Evolutionary conservation across 140 eudicot genomes (phyloP), one percentile per base, ranked within the genome.

Genomic region (Eryngium alpinum): DNA sequence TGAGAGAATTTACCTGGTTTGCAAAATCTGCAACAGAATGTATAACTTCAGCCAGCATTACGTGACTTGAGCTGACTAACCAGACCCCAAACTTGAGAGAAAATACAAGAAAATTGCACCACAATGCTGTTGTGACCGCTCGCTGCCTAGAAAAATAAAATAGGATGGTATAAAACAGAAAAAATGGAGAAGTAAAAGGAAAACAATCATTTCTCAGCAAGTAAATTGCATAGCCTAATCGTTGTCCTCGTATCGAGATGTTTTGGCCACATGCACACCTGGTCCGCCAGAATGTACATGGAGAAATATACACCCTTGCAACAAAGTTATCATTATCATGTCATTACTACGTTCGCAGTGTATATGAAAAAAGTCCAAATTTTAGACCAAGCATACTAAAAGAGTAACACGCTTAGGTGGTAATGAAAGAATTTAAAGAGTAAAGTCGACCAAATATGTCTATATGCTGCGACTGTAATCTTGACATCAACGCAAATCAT

Each of bases 11-110:
- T 65, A 92, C 99, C 99, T 95, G 99, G 87, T 95, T 95, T 43
- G 99, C 97, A 78, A 95, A 89, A 87, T 95, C 99, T 50, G 99
- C 97, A 81, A 91, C 93, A 9, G 99, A 95, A 87, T 95, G 99
- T 79, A 95, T 92, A 77, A 86, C 91, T 90, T 95, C 99, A 81
- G 99, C 99, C 79, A 95, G 86, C 91, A 95, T 89, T 24, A 95
- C 99, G 87, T 95, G 99, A 85, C 99, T 95, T n/a, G 99, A 92
- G 75, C 93, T 91, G 60, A 76, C 86, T 15, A 92, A 79, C 97
- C 97, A 95, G 83, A 95, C 99, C 63, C 99, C 97, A 87, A 95
- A 91, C 87, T 95, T 95, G 60, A 95, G 95, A 28, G 99, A 95
- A 81, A 95, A 95, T 33, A 95, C 99, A 27, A 92, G 93, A 83